Conservation (phyloP, 768 basidiomycete genomes). For the Boletus huronensis region DNA sequence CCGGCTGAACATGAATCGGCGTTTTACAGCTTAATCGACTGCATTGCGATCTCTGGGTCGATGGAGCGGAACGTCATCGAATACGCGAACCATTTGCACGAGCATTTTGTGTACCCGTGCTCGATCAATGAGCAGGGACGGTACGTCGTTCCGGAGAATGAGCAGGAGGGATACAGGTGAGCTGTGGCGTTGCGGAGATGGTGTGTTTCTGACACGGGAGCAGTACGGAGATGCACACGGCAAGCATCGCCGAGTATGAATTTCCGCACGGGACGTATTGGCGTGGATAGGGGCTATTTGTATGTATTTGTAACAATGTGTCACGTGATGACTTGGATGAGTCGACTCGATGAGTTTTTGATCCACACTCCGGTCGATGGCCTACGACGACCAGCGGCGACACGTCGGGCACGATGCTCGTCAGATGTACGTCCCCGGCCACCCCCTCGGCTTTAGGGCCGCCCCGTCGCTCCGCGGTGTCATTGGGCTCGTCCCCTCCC, state of each 20-base stretch:
- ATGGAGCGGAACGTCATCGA: conserved; percentile 93
- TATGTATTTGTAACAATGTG: conserved; percentile 8
- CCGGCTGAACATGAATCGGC: conserved; percentile 8
- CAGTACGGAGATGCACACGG: conserved; percentile 79
- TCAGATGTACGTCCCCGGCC: too few relatives aligned
- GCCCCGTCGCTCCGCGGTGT: too few relatives aligned
- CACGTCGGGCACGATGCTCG: conserved; percentile 6
- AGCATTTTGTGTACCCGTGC: conserved; percentile 83
- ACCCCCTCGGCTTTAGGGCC: too few relatives aligned
- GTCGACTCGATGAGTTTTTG: conserved; percentile 5
- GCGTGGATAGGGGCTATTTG: conserved; percentile 20
- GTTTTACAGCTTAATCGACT: conserved; percentile 74
- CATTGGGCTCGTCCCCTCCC: too few relatives aligned
- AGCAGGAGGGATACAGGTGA: conserved; percentile 66
- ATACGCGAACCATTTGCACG: conserved; percentile 83
- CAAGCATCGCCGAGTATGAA: conserved; percentile 73
- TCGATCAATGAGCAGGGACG: conserved; percentile 80
- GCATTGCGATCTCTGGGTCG: conserved; percentile 79
- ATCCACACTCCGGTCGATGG: conserved; percentile 12
- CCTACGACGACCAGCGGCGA: conserved; percentile 21
- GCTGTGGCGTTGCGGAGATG: conserved; percentile 5
- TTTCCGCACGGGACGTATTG: conserved; percentile 62
- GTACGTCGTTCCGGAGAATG: conserved; percentile 77
- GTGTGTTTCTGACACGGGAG: background rate
- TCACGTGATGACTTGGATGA: conserved; percentile 16